These are phyloP conservation scores for Dalbergia cultrata DNA, from an alignment of 306 rosid species.

Conservation along the genomic window DNA sequence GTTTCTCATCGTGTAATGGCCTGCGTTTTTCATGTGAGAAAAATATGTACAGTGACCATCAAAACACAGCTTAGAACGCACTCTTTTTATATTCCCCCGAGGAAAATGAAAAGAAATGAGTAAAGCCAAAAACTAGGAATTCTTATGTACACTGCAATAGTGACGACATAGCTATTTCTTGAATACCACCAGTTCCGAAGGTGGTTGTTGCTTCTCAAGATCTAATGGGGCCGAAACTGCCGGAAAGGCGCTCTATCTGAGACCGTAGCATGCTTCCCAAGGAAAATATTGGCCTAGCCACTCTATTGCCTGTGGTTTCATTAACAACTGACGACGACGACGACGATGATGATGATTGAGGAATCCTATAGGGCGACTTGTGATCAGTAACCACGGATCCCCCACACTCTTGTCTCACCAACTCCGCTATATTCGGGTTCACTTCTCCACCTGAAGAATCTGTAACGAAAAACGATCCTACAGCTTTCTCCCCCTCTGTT, in stretches of 20 bases:
- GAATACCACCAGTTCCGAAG: neutral
- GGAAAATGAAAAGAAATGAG: neutral
- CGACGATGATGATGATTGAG: slow-evolving; percentile 43
- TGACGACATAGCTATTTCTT: neutral
- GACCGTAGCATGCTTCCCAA: slow-evolving; percentile 82
- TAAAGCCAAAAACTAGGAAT: neutral
- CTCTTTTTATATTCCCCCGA: neutral
- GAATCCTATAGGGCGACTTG: slow-evolving; percentile 54
- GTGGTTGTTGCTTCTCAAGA: slow-evolving; percentile 37
- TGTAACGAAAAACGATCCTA: slow-evolving; percentile 76
- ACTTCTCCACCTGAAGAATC: slow-evolving; percentile 68
- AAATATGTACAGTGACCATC: slow-evolving; percentile 28
- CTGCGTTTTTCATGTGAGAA: slow-evolving; percentile 12
- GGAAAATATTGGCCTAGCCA: slow-evolving; percentile 58
- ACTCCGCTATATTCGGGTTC: slow-evolving; percentile 58
- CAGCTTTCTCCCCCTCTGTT: slow-evolving; percentile 62
- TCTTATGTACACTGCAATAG: slow-evolving; percentile 14
- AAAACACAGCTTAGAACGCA: neutral
- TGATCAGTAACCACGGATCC: slow-evolving; percentile 64
- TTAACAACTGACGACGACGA: neutral
- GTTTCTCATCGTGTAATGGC: neutral
- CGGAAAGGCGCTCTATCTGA: slow-evolving; percentile 73
- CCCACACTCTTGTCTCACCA: slow-evolving; percentile 66
- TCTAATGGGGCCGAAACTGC: slow-evolving; percentile 60
- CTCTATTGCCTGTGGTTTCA: slow-evolving; percentile 6